Conservation (phyloP, 495 filamentous ascomycete species). For the Aspergillus biplanus region DNA sequence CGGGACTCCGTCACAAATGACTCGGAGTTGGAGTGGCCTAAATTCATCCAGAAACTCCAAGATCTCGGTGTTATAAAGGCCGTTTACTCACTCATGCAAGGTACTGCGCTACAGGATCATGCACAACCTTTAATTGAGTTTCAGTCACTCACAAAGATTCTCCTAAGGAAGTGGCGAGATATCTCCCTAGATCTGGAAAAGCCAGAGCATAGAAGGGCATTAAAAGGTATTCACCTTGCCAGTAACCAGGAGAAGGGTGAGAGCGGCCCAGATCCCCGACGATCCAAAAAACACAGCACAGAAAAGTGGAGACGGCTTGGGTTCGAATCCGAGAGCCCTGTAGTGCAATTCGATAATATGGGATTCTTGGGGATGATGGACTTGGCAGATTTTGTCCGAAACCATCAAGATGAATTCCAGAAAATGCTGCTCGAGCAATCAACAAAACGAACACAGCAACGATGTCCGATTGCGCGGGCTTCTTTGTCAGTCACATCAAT, state of each 20-base stretch:
- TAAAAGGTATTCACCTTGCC: slow-evolving; percentile 82
- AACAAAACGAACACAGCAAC: slow-evolving; percentile 65
- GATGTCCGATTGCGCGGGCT: slow-evolving; percentile 87
- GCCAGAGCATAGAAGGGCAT: slow-evolving; percentile 83
- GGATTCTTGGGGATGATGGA: slow-evolving; percentile 99
- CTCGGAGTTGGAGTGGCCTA: slow-evolving; percentile 81
- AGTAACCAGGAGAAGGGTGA: slow-evolving; percentile 64
- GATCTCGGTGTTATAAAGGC: slow-evolving; percentile 92
- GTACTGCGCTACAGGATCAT: slow-evolving; percentile 88
- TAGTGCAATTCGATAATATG: slow-evolving; percentile 78
- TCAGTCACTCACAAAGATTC: slow-evolving; percentile 86
- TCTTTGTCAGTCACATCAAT: slow-evolving; percentile 87
- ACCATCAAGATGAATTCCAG: slow-evolving; percentile 88
- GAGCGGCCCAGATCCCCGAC: slow-evolving; percentile 53
- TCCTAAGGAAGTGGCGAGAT: slow-evolving; percentile 89
- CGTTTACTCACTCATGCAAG: slow-evolving; percentile 91
- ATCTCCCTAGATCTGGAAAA: slow-evolving; percentile 81
- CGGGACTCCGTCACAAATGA: slow-evolving; percentile 85
- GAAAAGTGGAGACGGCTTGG: slow-evolving; percentile 94
- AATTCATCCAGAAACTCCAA: slow-evolving; percentile 90
- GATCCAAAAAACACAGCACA: slow-evolving; percentile 70
- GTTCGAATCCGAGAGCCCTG: slow-evolving; percentile 88
- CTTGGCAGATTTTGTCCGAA: slow-evolving; percentile 87
- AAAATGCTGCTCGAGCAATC: slow-evolving; percentile 91
- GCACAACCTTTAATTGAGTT: slow-evolving; percentile 93